Percentiles rank a stretch among this genome's conserved stretches.
These are phyloP conservation scores for Epichloe gansuensis DNA, from an alignment of 2,329 filamentous ascomycete species.

Conservation along the genomic window DNA sequence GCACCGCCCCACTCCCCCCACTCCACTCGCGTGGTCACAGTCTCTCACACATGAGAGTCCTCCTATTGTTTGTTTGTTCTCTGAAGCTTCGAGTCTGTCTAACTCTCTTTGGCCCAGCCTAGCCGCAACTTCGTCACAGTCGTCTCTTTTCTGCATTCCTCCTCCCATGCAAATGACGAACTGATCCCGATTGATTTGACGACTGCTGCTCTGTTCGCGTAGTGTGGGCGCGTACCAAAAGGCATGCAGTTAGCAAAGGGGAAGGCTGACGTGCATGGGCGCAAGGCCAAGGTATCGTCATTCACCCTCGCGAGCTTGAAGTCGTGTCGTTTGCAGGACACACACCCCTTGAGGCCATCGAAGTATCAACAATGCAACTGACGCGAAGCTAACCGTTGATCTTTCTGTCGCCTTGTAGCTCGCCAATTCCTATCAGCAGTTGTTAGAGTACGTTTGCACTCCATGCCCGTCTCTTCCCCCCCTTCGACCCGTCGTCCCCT, in stretches of 20 bases:
- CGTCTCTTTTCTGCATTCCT: background rate
- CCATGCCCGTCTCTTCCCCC: background rate
- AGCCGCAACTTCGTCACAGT: background rate
- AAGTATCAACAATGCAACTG: background rate
- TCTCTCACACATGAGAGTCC: no score
- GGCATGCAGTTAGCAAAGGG: conserved; percentile 42
- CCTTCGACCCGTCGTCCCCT: background rate
- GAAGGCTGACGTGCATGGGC: conserved; percentile 44
- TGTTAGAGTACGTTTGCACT: conserved; percentile 62
- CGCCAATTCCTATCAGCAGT: conserved; percentile 89
- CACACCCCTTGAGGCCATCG: background rate
- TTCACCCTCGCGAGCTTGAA: no score
- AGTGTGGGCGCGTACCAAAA: conserved; percentile 18
- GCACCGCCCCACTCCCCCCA: background rate
- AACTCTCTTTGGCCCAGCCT: background rate
- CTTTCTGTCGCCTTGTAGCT: conserved; percentile 42
- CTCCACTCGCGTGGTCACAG: no score
- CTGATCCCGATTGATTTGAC: background rate
- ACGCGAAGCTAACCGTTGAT: background rate
- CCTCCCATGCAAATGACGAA: background rate
- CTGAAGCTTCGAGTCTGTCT: no score
- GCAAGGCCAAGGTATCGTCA: conserved; percentile 43
- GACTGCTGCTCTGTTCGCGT: conserved; percentile 2
- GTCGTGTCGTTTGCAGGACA: no score
- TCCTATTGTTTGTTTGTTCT: no score